These are phyloP conservation scores for Yarrowia divulgata DNA, from an alignment of 805 yeast species.

Conservation along the genomic window DNA sequence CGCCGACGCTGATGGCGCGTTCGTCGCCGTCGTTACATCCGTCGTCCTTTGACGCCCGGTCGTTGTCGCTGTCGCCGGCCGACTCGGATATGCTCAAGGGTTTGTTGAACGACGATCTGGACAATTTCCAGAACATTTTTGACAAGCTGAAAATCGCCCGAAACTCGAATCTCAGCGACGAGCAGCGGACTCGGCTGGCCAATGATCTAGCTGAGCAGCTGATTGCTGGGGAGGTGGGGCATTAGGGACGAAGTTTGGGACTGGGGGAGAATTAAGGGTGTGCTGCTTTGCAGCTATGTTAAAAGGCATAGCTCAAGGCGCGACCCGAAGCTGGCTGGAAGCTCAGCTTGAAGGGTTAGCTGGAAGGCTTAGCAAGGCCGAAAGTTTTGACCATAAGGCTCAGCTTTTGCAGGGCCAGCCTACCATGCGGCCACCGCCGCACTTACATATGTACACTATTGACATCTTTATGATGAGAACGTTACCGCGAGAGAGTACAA, in stretches of 20 bases:
- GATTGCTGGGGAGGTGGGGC: conserved; percentile 40
- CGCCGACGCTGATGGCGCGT: conserved; percentile 9
- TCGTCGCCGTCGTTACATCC: conserved; percentile 27
- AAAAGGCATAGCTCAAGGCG: no score
- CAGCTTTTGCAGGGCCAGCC: not conserved
- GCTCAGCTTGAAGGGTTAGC: not conserved
- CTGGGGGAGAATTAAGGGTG: conserved; percentile 8
- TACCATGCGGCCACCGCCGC: not conserved
- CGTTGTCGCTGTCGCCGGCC: conserved; percentile 32
- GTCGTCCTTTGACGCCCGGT: conserved; percentile 27
- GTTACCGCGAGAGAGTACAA: conserved; percentile 14
- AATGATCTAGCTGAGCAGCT: conserved; percentile 50
- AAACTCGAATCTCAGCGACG: conserved; percentile 45
- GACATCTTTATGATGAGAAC: conserved; percentile 16
- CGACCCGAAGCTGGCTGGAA: not conserved
- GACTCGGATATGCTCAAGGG: conserved; percentile 39
- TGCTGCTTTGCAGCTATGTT: no score
- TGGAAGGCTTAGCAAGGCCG: not conserved
- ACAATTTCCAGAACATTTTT: conserved; percentile 48
- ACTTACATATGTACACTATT: conserved; percentile 35
- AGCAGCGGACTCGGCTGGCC: conserved; percentile 49
- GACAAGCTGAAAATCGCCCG: conserved; percentile 46
- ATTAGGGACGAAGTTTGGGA: not conserved
- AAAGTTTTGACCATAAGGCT: not conserved
- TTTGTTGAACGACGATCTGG: conserved; percentile 41